phyloP scores from a whole-genome alignment of 78 protist species.

The Dictyostelium intermedium region DNA sequence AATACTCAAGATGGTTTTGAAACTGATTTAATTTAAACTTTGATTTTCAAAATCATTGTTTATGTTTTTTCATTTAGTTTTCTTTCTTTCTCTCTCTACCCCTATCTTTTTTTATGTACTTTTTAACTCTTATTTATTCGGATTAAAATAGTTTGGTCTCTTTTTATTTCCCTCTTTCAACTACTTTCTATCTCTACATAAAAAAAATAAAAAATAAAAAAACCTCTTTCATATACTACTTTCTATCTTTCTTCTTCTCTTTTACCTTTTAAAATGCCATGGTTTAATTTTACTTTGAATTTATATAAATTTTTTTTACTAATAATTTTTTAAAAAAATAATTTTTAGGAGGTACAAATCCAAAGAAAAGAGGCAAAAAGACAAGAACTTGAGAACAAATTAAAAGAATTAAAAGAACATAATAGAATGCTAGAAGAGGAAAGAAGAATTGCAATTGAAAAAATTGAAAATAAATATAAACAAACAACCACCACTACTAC shows the following conservation, averaged over 20 bases:
- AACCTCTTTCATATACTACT: not conserved
- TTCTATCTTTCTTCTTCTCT: not conserved
- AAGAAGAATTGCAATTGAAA: conserved; percentile 52
- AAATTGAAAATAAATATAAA: conserved; percentile 19
- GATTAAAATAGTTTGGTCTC: not conserved
- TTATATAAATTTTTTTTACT: not conserved
- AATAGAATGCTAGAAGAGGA: conserved; percentile 41
- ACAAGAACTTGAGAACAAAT: conserved; percentile 8
- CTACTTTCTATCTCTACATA: not conserved
- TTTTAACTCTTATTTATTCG: not conserved
- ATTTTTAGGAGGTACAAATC: not conserved
- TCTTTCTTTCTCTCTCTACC: not conserved
- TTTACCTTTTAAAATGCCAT: not conserved
- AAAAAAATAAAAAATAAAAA: not conserved
- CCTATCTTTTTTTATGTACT: not conserved
- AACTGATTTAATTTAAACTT: not conserved
- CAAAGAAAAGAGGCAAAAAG: not conserved
- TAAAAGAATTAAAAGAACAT: conserved; percentile 33
- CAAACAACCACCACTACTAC: not conserved
- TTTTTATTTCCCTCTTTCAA: not conserved
- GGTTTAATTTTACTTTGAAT: not conserved
- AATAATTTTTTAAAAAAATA: not conserved
- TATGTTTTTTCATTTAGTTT: not conserved
- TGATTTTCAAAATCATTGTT: not conserved
- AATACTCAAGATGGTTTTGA: not conserved